Evolutionary conservation across 2,329 filamentous ascomycete genomes (phyloP), one percentile per base, ranked within the genome.

Genomic region (Phaeosphaeriaceae sp.): DNA sequence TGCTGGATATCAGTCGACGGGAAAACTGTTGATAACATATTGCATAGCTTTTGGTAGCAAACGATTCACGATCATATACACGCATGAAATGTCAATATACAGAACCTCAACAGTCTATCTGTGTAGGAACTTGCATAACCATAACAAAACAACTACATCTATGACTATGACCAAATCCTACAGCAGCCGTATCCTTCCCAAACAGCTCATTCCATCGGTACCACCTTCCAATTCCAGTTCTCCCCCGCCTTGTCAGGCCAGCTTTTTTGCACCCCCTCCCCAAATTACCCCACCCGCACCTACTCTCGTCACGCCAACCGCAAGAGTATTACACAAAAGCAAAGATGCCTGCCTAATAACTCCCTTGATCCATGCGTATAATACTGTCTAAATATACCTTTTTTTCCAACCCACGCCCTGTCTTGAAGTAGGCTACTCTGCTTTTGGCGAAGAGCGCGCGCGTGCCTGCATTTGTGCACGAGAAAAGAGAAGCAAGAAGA

Each of bases 161-260:
- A 41, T 11, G 15, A 41, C 13, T 5, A n/a, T n/a, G n/a, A n/a
- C n/a, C n/a, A n/a, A n/a, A n/a, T n/a, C n/a, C n/a, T n/a, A n/a
- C n/a, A n/a, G n/a, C n/a, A n/a, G n/a, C n/a, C n/a, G n/a, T 5
- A 41, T 41, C n/a, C 15, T 44, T 44, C 41, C 41, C 17, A 21
- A 19, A 44, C 41, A 19, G 41, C n/a, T 9, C 19, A 25, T 27
- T n/a, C 10, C n/a, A 10, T 57, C 51, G 56, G 56, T 25, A 55
- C 55, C 67, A 69, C 68, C 65, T 69, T 68, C 65, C 67, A 51
- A 56, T 61, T 54, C 48, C 25, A 61, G 50, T 46, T 58, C 62
- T 60, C 56, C 57, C n/a, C 65, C 62, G 65, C 67, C n/a, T n/a
- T n/a, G n/a, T n/a, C n/a, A n/a, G 65, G 67, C 61, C 59, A 61